Percentiles rank a stretch among this genome's conserved stretches.
These are phyloP conservation scores for Blumeriella jaapii DNA, from an alignment of 2,329 filamentous ascomycete genomes.

Conservation along the genomic window DNA sequence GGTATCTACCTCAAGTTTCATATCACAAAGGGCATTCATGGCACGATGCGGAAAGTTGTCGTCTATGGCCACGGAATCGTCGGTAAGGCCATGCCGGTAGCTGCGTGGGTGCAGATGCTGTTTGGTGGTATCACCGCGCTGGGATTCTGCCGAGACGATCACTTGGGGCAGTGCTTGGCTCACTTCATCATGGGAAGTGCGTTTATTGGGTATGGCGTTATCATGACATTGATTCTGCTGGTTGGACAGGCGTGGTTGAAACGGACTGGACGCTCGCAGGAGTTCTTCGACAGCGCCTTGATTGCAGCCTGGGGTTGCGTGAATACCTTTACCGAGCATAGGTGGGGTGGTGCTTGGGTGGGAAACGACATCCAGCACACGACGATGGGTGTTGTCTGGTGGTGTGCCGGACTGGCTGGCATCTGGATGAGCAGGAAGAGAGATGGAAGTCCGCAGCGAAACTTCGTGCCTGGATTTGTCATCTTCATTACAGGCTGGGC, in stretches of 20 bases:
- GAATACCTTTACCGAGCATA: slow-evolving; percentile 96
- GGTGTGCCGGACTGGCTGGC: slow-evolving; percentile 82
- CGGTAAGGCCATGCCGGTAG: slow-evolving; percentile 77
- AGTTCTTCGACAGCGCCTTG: slow-evolving; percentile 88
- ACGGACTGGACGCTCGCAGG: slow-evolving; percentile 74
- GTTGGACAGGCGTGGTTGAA: slow-evolving; percentile 83
- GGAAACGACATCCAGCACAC: slow-evolving; percentile 95
- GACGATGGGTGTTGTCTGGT: slow-evolving; percentile 99
- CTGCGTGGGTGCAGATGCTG: slow-evolving; percentile 87
- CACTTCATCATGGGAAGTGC: slow-evolving; percentile 99
- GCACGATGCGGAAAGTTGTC: slow-evolving; percentile 59
- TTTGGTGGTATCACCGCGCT: slow-evolving; percentile 89
- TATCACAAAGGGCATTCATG: slow-evolving; percentile 73
- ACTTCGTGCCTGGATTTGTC: slow-evolving; percentile 85
- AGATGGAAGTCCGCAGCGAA: slow-evolving; percentile 77
- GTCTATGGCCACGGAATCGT: slow-evolving; percentile 67
- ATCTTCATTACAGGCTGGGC: slow-evolving; percentile 89
- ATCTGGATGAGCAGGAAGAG: slow-evolving; percentile 83
- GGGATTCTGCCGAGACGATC: slow-evolving; percentile 87
- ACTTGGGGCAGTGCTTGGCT: slow-evolving; percentile 82
- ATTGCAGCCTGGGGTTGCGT: slow-evolving; percentile 94
- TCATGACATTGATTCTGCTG: slow-evolving; percentile 75
- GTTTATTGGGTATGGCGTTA: slow-evolving; percentile 86
- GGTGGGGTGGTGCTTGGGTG: slow-evolving; percentile 83
- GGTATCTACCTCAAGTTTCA: slow-evolving; percentile 86